Evolutionary conservation across 1,284 basidiomycete species (phyloP), one percentile per base, ranked within the genome.

Genomic region (Moesziomyces sp.): DNA sequence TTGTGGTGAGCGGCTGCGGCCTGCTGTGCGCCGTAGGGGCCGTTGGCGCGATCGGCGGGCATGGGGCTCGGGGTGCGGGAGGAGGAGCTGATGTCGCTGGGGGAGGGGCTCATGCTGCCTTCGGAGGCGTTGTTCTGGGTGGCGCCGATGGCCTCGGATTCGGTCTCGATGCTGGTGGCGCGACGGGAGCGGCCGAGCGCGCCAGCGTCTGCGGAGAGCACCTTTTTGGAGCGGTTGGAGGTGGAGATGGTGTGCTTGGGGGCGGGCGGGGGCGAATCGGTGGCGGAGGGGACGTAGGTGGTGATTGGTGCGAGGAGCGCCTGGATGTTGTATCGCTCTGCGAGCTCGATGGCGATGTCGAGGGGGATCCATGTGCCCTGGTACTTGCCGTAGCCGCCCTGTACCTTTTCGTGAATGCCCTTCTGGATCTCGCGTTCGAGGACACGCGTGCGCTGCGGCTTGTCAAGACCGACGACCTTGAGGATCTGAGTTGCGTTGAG

Each of bases 331-430:
- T 98, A 99, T 83, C 97, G 94, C 79, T 90, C 93, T 28, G 93
- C 92, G 16, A 99, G 88, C 33, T 87, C 87, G 53, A 98, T 87
- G 6, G 95, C 95, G 62, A 94, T 88, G 58, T 97, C 94, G 67
- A 97, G 90, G 21, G 97, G 97, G 71, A 99, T 96, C 97, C 97
- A 99, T 40, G 97, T 99, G 19, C 97, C 97, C 88, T 99, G 97
- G 85, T 98, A 99, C 86, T 99, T 99, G 77, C 97, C 97, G 85
- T 99, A 99, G 0, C 97, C 97, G 38, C 97, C 97, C 85, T 99
- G 97, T 0, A 99, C 94, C 85, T 99, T 99, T 86, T 99, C 97
- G 85, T 99, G 97, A 76, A 94, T 92, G 26, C 95, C 97, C 85
- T 98, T 98, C 85, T 99, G 97, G 3, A 99, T 91, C 86, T 99